phyloP scores from a whole-genome alignment of 371 early-diverging fungal species.

The Coemansia sp. region DNA sequence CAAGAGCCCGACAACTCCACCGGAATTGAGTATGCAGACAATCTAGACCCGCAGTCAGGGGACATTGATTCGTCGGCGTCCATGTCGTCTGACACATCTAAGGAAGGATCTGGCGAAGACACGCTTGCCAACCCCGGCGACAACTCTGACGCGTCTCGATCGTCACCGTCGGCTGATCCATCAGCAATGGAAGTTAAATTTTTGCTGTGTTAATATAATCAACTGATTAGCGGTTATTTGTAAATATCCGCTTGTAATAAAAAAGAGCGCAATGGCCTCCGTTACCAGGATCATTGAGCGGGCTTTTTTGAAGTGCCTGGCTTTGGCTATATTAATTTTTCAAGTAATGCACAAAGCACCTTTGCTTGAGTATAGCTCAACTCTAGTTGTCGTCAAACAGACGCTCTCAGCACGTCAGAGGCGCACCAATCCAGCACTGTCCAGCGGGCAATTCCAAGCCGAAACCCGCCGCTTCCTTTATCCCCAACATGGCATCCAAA shows the following conservation, averaged over 20 bases:
- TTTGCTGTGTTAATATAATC: constrained; percentile 18
- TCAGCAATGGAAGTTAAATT: constrained; percentile 43
- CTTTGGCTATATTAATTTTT: too few species aligned
- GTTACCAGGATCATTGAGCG: too few species aligned
- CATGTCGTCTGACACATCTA: constrained; percentile 15
- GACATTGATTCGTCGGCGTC: constrained; percentile 25
- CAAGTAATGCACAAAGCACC: too few species aligned
- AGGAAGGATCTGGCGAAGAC: constrained; percentile 29
- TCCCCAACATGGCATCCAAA: not conserved
- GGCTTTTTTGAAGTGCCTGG: too few species aligned
- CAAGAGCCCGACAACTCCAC: not conserved
- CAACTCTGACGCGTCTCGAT: not conserved
- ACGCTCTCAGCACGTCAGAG: not conserved
- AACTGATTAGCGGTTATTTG: not conserved
- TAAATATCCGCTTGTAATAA: not conserved
- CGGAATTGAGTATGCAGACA: not conserved
- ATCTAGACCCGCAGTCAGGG: not conserved
- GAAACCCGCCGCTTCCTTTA: not conserved
- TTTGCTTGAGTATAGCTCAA: too few species aligned
- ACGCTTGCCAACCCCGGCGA: constrained; percentile 9
- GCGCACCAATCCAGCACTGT: not conserved
- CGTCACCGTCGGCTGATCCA: constrained; percentile 20
- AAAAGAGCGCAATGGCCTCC: not conserved
- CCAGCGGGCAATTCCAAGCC: not conserved
- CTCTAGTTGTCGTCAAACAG: too few species aligned